Base-by-base conservation (phyloP, 345 rosid genomes). In the Leavenworthia alabamica region DNA sequence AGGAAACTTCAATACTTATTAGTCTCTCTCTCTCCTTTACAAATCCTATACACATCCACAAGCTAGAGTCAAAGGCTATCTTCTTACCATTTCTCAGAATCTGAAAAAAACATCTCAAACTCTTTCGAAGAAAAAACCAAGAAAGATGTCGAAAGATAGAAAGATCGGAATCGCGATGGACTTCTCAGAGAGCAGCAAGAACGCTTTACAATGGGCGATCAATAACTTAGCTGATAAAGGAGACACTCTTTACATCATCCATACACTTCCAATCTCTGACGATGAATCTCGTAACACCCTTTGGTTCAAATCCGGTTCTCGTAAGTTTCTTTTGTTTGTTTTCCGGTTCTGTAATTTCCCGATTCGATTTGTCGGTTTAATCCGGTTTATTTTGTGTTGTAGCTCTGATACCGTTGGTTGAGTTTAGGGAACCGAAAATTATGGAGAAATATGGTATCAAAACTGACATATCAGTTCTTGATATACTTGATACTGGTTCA, bases 111-210 rank as follows among this genome's bases (percentile, higher is more conserved):
- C 31, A 40, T 41, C 37, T 27, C 12, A 40, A 22, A 48, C n/a
- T 24, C 32, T 20, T 40, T 15, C 28, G 40, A 29, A 61, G 53
- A 50, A 45, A 22, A 33, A 29, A 9, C 4, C 51, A 47, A 54
- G 54, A 50, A 85, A 73, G 74, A 84, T 90, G 89, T 29, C 75
- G 2, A 79, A 80, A 12, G 96, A 84, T 26, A 83, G 84, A 71
- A 86, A 42, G 23, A 73, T 87, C 6, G 97, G 97, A 1, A 79
- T 90, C 68, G 97, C 96, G 6, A 70, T 93, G 97, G 99, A 93
- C 60, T 93, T 87, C 85, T 93, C 99, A 0, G 67, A 45, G 32
- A 86, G 95, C 84, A 93, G 99, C 92, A 93, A 87, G 78, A 70
- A 71, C 54, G 99, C 99, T 65, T 79, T 93, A 5, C 55, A 74